A percentile compares a stretch with the other conserved stretches of the same genome.
Evolutionary conservation across 1,284 basidiomycete species (phyloP).

Genomic region (Serendipita sp.): DNA sequence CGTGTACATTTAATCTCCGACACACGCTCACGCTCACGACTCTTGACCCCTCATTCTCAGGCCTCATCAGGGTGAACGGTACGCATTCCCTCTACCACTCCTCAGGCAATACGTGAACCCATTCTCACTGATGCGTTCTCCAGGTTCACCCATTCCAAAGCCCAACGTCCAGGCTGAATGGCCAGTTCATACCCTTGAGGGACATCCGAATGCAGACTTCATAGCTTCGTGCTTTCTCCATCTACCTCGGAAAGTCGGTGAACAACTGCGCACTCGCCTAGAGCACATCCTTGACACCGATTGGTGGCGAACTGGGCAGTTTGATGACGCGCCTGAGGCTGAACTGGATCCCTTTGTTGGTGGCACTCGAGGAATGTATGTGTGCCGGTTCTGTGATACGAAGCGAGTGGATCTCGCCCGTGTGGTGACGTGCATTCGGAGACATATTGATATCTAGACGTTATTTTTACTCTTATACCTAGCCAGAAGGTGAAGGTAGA

Average conservation of each 20-base stretch:
- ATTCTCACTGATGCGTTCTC: too few species aligned
- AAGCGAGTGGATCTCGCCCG: not conserved
- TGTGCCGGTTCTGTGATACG: not conserved
- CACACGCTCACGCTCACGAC: too few species aligned
- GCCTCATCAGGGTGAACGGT: too few species aligned
- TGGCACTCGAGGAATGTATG: not conserved
- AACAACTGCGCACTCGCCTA: not conserved
- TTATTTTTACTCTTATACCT: too few species aligned
- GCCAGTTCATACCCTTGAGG: not conserved
- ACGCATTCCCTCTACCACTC: too few species aligned
- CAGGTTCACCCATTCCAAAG: not conserved
- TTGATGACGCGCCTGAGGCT: not conserved
- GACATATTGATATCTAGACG: not conserved
- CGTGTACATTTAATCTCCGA: too few species aligned
- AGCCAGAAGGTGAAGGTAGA: too few species aligned
- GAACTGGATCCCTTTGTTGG: not conserved
- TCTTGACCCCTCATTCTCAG: too few species aligned
- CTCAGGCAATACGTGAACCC: too few species aligned
- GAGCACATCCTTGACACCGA: not conserved
- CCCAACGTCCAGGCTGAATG: not conserved
- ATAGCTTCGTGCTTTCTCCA: not conserved
- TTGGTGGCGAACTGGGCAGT: not conserved
- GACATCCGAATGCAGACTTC: not conserved
- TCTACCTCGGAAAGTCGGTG: not conserved
- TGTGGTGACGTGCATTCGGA: not conserved